Percentiles rank a stretch among this genome's conserved stretches.
Conservation (phyloP, 1,139 yeast species). For the Pichiaceae sp. region DNA sequence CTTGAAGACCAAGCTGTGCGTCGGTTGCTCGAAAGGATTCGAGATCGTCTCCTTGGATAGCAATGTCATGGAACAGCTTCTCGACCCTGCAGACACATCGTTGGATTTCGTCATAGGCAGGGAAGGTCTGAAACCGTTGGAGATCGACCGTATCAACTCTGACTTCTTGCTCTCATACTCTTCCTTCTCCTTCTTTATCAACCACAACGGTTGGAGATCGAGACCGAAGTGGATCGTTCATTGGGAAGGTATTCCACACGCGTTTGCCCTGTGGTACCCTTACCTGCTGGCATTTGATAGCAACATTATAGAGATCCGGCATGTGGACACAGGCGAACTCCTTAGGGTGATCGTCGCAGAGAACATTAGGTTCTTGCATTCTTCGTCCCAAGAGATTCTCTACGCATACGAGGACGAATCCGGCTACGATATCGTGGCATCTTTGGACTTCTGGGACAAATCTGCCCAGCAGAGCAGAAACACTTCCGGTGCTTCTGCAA, state of each 20-base stretch:
- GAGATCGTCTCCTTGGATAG: conserved; percentile 85
- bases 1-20: conserved; percentile 78
- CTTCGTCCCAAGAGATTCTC: conserved; percentile 87
- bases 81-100: conserved; percentile 96
- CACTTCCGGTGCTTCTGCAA: too few relatives aligned
- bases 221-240: conserved; percentile 89
- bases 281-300: conserved; percentile 85
- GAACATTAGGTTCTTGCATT: conserved; percentile 79
- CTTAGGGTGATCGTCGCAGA: conserved; percentile 91
- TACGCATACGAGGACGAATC: conserved; percentile 87
- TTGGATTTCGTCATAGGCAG: conserved; percentile 89
- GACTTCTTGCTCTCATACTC: conserved; percentile 84
- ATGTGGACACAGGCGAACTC: conserved; percentile 79
- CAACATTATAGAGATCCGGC: conserved; percentile 84
- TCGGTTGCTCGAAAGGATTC: conserved; percentile 94
- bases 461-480: conserved; percentile 17
- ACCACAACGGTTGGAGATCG: conserved; percentile 93
- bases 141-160: conserved; percentile 81
- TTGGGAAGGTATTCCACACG: conserved; percentile 96
- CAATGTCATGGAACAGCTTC: conserved; percentile 62
- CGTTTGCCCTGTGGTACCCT: conserved; percentile 90
- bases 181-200: conserved; percentile 90
- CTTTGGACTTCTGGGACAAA: conserved; percentile 78
- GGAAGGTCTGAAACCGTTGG: conserved; percentile 80
- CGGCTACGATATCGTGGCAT: conserved; percentile 86